Evolutionary conservation across 306 rosid species (phyloP), one percentile per base, ranked within the genome.

Genomic region (Rosa chinensis): DNA sequence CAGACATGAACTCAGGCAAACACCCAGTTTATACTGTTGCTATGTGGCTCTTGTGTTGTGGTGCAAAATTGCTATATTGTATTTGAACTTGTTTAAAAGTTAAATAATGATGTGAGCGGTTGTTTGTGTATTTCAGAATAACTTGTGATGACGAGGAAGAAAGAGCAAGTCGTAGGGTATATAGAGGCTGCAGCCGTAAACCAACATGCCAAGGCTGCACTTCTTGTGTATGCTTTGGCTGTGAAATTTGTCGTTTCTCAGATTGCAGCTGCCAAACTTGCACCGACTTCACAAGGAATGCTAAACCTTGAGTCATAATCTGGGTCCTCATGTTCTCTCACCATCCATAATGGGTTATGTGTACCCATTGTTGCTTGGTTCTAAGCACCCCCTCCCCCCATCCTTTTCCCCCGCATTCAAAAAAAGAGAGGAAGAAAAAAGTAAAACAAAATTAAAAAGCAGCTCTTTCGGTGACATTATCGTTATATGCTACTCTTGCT

Each of bases 241-340:
- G 97, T 71, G 93, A 91, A 59, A 86, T 85, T 64, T 94, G 99
- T 80, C 97, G 97, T 14, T 92, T 92, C 87, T 92, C 97, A 12
- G 97, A 94, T 83, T 94, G 97, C 90, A 86, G 89, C 86, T 94
- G 97, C 92, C 99, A 92, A 91, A 94, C 97, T 56, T 94, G 99
- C 83, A 87, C 91, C 39, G 97, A 92, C 90, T 94, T 94, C 79
- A 92, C 97, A 20, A 91, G 80, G 81, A 94, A 92, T 78, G 97
- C 90, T 21, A 91, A 84, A 84, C 78, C 85, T 66, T 86, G 82
- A 94, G 78, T 50, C 53, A 47, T 28, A 39, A 28, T 72, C 63
- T 35, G 53, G 40, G 64, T 39, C 63, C 78, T 20, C n/a, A 70
- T 73, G 42, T 49, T 68, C 43, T 61, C 14, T 53, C 25, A 69